Percentiles rank a stretch among this genome's conserved stretches.
These are phyloP conservation scores for Ceratocystis destructans DNA, from an alignment of 2,329 filamentous ascomycete genomes.

Conservation along the genomic window DNA sequence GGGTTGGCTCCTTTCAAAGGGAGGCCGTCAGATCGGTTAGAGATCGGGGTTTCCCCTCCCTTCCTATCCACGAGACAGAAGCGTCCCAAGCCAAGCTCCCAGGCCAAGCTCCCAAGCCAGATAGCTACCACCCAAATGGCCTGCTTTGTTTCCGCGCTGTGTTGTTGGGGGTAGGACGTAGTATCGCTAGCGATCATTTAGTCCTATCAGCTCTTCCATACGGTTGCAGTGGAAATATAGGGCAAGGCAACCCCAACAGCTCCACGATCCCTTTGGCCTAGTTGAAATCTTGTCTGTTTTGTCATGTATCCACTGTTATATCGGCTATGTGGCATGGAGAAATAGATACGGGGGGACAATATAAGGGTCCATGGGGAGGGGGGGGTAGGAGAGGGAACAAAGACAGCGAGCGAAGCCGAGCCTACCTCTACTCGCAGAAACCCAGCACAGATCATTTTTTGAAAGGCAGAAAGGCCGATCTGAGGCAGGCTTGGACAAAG, in stretches of 20 bases:
- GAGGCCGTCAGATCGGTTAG: not conserved
- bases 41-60: not conserved
- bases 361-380: not conserved
- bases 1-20: slow-evolving; percentile 1
- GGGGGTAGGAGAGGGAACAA: too few relatives aligned
- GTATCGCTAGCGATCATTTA: not conserved
- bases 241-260: too few relatives aligned
- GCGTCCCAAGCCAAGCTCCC: not conserved
- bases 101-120: not conserved
- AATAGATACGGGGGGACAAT: not conserved
- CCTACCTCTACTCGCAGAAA: not conserved
- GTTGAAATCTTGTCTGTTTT: not conserved
- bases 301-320: not conserved
- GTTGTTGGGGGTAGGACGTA: not conserved
- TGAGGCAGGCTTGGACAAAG: not conserved
- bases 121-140: not conserved
- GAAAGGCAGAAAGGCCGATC: not conserved
- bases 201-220: not conserved
- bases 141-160: not conserved
- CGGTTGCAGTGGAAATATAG: too few relatives aligned
- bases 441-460: not conserved
- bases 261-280: not conserved
- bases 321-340: not conserved
- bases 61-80: too few relatives aligned
- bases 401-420: not conserved